Evolutionary conservation across 176 grass and related monocot species (phyloP).

Genomic region (Chloris gayana): DNA sequence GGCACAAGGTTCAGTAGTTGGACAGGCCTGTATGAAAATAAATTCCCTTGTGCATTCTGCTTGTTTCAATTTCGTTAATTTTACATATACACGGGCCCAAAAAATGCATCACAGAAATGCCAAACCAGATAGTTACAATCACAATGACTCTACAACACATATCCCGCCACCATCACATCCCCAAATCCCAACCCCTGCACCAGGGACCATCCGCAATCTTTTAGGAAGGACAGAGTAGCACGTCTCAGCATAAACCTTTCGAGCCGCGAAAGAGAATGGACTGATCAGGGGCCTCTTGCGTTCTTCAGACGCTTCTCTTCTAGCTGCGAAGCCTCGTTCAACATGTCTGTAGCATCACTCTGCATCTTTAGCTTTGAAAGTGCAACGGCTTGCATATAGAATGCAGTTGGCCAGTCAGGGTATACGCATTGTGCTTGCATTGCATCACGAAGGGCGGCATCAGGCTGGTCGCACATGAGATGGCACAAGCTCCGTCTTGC

Average conservation of each 20-base stretch:
- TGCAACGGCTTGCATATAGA: constrained; percentile 94
- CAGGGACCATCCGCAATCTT: constrained; percentile 10
- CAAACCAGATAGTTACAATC: constrained; percentile 56
- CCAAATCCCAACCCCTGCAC: constrained; percentile 5
- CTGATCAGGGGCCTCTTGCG: constrained; percentile 40
- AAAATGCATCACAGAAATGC: constrained; percentile 58
- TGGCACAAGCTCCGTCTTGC: constrained; percentile 85
- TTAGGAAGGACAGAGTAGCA: constrained; percentile 13
- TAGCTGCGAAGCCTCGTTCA: constrained; percentile 76
- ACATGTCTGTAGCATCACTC: constrained; percentile 84
- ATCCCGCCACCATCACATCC: constrained; percentile 12
- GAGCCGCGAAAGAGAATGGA: constrained; percentile 24
- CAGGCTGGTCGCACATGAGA: constrained; percentile 82
- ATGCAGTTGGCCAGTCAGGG: constrained; percentile 92
- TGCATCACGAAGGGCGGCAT: constrained; percentile 83
- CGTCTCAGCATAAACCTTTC: constrained; percentile 15
- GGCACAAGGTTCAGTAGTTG: no score
- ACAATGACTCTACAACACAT: constrained; percentile 36
- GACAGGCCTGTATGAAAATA: neutral
- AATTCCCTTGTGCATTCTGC: constrained; percentile 27
- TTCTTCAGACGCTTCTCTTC: constrained; percentile 84
- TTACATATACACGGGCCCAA: constrained; percentile 53
- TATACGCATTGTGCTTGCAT: constrained; percentile 92
- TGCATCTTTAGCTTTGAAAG: constrained; percentile 89
- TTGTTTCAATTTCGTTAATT: constrained; percentile 28